Evolutionary conservation across 106 monocot genomes (phyloP).

Genomic region (Iris macrosiphon): DNA sequence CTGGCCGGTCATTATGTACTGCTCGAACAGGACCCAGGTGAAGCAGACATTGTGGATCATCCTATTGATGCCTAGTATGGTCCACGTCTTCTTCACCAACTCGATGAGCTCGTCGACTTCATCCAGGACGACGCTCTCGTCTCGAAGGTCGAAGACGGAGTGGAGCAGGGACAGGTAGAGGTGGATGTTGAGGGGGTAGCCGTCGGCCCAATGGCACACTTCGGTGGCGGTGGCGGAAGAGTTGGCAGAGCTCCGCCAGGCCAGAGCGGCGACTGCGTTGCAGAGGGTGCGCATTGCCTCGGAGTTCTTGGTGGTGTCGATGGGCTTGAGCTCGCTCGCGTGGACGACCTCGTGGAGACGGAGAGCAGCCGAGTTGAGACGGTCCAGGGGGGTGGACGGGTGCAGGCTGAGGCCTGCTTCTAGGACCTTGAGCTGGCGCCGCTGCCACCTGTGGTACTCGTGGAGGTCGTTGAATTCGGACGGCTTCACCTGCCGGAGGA

Average conservation of each 20-base stretch:
- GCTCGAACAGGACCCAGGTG: slow-evolving; percentile 47
- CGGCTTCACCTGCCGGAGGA: slow-evolving; percentile 35
- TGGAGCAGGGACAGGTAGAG: slow-evolving; percentile 33
- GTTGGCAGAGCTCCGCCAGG: slow-evolving; percentile 12
- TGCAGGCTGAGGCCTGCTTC: slow-evolving; percentile 34
- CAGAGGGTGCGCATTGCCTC: slow-evolving; percentile 21
- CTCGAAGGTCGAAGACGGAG: slow-evolving; percentile 28
- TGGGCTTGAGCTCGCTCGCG: slow-evolving; percentile 15
- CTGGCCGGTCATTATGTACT: slow-evolving; percentile 35
- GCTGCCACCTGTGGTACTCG: slow-evolving; percentile 40
- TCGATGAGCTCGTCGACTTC: slow-evolving; percentile 48
- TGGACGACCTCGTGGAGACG: slow-evolving; percentile 18
- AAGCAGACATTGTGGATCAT: slow-evolving; percentile 48
- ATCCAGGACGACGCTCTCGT: slow-evolving; percentile 32
- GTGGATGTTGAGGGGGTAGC: slow-evolving; percentile 38
- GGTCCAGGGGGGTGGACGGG: slow-evolving; percentile 23
- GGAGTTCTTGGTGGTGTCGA: slow-evolving; percentile 37
- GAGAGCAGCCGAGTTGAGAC: slow-evolving; percentile 6
- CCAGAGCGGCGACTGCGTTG: slow-evolving; percentile 19
- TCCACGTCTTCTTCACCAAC: slow-evolving; percentile 48
- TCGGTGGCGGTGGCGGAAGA: slow-evolving; percentile 1
- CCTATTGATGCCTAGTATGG: slow-evolving; percentile 28
- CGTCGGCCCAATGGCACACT: slow-evolving; percentile 45
- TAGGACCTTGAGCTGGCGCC: slow-evolving; percentile 35
- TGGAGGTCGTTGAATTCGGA: slow-evolving; percentile 27